phyloP scores from a whole-genome alignment of 352 stramenopile genomes.

The Globisporangium splendens region DNA sequence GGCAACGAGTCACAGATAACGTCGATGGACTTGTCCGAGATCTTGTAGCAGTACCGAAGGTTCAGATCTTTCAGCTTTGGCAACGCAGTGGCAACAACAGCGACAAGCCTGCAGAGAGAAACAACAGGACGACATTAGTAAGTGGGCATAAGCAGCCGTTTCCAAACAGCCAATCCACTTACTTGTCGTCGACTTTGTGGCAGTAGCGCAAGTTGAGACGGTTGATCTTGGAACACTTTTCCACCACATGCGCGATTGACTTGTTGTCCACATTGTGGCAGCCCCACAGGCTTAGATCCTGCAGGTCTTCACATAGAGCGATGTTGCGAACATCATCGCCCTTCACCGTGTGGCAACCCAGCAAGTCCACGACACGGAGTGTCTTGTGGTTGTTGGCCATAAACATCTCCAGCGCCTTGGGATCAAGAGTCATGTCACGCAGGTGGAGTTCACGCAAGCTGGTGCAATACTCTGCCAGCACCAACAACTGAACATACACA shows the following conservation, averaged over 20 bases:
- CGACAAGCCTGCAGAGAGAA: constrained; percentile 28
- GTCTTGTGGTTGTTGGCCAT: constrained; percentile 39
- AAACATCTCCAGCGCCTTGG: constrained; percentile 39
- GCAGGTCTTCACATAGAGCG: constrained; percentile 36
- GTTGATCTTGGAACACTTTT: constrained; percentile 38
- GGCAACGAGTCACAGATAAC: constrained; percentile 46
- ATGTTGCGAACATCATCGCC: constrained; percentile 49
- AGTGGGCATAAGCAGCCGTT: no score
- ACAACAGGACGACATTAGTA: background rate
- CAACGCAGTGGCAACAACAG: constrained; percentile 40
- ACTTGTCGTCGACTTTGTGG: constrained; percentile 80
- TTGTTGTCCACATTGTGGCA: constrained; percentile 80
- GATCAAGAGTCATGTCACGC: constrained; percentile 68
- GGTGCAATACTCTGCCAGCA: constrained; percentile 39
- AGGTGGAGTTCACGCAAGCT: constrained; percentile 60
- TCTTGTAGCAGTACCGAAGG: constrained; percentile 85
- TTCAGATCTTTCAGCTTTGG: constrained; percentile 66
- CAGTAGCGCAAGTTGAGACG: constrained; percentile 77
- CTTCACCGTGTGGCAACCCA: constrained; percentile 72
- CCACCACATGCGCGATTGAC: constrained; percentile 49
- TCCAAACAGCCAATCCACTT: background rate
- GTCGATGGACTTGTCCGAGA: constrained; percentile 64
- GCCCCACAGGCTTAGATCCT: constrained; percentile 63
- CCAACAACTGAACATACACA: constrained; percentile 14
- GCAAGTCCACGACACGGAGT: constrained; percentile 64